phyloP scores from a whole-genome alignment of 2,329 filamentous ascomycete species.

The Colletotrichum shisoi region DNA sequence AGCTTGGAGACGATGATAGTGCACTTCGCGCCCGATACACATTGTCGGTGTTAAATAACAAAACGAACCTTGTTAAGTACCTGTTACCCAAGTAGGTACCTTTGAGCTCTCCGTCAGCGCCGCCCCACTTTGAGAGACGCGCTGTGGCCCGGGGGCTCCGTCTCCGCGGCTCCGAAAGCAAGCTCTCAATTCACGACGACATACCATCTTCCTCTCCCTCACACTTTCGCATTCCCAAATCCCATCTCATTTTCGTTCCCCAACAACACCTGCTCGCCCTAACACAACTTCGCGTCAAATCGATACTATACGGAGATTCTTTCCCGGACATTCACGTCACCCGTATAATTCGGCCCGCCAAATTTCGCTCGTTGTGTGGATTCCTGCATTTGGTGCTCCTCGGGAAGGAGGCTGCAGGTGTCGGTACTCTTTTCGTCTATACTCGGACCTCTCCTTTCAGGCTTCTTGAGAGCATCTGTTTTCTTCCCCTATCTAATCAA shows the following conservation, averaged over 20 bases:
- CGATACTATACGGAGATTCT: too few relatives aligned
- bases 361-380: not conserved
- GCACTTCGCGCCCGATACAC: not conserved
- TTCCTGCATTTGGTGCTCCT: too few relatives aligned
- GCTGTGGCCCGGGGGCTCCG: not conserved
- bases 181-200: not conserved
- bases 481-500: not conserved
- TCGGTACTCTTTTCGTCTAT: not conserved
- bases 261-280: not conserved
- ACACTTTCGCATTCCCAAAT: not conserved
- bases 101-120: too few relatives aligned
- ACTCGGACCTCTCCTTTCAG: not conserved
- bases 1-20: not conserved
- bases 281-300: not conserved
- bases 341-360: not conserved
- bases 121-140: not conserved
- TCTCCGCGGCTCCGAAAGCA: not conserved
- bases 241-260: not conserved
- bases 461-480: not conserved
- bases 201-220: not conserved
- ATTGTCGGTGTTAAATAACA: not conserved
- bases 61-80: not conserved
- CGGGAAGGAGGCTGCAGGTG: not conserved
- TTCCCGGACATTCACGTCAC: too few relatives aligned
- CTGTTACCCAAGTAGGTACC: too few relatives aligned